Conservation (phyloP, 2,329 filamentous ascomycete genomes). For the Penicillium crustosum region DNA sequence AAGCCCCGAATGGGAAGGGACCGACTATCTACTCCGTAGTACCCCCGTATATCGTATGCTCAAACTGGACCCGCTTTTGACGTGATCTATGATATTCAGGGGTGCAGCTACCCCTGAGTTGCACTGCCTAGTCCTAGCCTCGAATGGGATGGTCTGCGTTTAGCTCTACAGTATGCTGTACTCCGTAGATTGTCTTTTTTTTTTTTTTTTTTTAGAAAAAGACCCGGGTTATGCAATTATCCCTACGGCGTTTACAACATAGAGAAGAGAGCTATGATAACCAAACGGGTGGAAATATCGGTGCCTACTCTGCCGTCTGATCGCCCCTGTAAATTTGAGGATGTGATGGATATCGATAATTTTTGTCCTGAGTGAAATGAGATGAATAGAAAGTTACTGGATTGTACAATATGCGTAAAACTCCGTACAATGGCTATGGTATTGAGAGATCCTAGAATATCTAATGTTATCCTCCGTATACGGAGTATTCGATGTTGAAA, state of each 20-base stretch:
- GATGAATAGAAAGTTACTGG: neutral
- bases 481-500: neutral
- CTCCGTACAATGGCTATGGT: neutral
- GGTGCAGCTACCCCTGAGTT: neutral
- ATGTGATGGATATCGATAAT: neutral
- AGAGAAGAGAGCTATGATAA: neutral
- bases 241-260: too few species aligned
- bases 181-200: neutral
- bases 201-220: neutral
- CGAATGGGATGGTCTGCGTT: neutral
- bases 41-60: neutral
- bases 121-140: neutral
- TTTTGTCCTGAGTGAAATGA: neutral
- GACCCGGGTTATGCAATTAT: neutral
- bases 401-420: neutral
- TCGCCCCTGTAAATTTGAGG: neutral
- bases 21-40: neutral
- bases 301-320: slow-evolving; percentile 2
- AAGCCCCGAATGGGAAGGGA: neutral
- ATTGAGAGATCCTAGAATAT: neutral
- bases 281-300: neutral
- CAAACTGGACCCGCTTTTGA: neutral
- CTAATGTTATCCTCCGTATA: too few species aligned
- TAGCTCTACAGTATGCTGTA: neutral
- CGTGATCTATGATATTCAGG: slow-evolving; percentile 6